Evolutionary conservation across 306 rosid genomes (phyloP).

Genomic region (Clitoria ternatea): DNA sequence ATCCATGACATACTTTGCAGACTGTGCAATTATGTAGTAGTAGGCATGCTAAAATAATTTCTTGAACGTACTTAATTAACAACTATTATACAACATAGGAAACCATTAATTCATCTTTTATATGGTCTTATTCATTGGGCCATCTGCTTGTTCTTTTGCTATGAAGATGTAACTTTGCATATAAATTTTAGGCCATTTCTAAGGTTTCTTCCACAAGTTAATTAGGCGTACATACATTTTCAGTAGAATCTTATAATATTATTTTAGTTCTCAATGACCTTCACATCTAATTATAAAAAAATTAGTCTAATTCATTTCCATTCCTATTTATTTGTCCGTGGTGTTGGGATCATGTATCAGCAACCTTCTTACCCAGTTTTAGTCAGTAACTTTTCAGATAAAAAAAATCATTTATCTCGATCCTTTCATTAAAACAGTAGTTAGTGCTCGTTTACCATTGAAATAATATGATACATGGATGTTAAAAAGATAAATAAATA

Average conservation of each 20-base stretch:
- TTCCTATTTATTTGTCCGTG: background rate
- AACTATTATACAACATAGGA: background rate
- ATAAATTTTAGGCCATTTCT: background rate
- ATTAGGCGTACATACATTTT: background rate
- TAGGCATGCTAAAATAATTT: constrained; percentile 11
- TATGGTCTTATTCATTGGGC: background rate
- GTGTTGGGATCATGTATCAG: constrained; percentile 2
- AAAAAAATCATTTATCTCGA: too few species aligned
- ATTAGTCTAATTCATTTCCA: background rate
- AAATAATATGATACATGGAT: too few species aligned
- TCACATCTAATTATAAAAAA: background rate
- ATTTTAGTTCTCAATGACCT: background rate
- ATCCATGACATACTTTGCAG: constrained; percentile 2
- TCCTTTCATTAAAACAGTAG: background rate
- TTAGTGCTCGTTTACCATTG: too few species aligned
- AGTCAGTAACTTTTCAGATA: background rate
- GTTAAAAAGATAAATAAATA: too few species aligned
- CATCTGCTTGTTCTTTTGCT: background rate
- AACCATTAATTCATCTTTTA: background rate
- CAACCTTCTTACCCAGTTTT: background rate
- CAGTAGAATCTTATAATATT: background rate
- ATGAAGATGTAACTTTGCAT: background rate
- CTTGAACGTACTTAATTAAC: background rate
- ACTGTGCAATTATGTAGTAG: background rate
- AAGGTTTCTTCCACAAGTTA: background rate